Conservation (phyloP, 495 filamentous ascomycete species). For the Clohesyomyces aquaticus region DNA sequence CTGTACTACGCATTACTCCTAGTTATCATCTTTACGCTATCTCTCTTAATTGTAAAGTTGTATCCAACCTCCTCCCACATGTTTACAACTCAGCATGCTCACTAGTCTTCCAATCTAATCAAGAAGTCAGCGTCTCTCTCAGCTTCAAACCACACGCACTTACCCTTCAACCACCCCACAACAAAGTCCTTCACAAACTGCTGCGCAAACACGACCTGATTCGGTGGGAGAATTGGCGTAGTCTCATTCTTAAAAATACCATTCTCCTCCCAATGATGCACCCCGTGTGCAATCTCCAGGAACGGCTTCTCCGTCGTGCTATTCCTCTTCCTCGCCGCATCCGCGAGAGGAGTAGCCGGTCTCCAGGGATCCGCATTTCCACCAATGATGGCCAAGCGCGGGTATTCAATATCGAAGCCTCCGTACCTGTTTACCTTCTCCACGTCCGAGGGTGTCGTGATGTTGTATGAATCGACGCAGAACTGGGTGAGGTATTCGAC, state of each 20-base stretch:
- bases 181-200: slow-evolving; percentile 61
- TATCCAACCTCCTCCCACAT: too few relatives aligned
- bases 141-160: background rate
- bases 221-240: slow-evolving; percentile 56
- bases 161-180: slow-evolving; percentile 62
- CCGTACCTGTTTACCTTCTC: slow-evolving; percentile 69
- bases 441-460: slow-evolving; percentile 59
- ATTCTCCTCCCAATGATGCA: slow-evolving; percentile 78
- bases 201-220: slow-evolving; percentile 59
- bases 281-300: slow-evolving; percentile 62
- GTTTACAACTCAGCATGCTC: background rate
- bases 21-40: too few relatives aligned
- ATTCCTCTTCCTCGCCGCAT: slow-evolving; percentile 51
- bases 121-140: background rate
- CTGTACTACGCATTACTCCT: too few relatives aligned
- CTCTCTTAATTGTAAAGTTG: too few relatives aligned
- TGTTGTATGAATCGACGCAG: slow-evolving; percentile 66
- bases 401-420: slow-evolving; percentile 66
- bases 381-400: slow-evolving; percentile 68
- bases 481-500: slow-evolving; percentile 57
- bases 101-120: slow-evolving; percentile 1
- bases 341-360: slow-evolving; percentile 62
- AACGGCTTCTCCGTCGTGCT: slow-evolving; percentile 65
- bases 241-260: slow-evolving; percentile 66
- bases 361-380: slow-evolving; percentile 74